Evolutionary conservation across 305 asterid genomes (phyloP), one percentile per base, ranked within the genome.

Genomic region (Euphrasia arctica): DNA sequence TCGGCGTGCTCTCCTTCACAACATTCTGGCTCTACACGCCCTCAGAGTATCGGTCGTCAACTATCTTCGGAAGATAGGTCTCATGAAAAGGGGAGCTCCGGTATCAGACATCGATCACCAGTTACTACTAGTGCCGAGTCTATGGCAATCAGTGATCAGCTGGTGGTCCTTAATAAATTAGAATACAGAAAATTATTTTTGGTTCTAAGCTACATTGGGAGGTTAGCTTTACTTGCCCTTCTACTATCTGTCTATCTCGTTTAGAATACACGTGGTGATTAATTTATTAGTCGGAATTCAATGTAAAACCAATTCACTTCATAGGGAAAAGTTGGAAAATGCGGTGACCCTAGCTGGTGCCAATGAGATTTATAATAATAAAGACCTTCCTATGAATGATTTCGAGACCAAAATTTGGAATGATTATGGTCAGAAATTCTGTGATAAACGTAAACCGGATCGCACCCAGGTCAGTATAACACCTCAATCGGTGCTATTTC

Each of bases 321-420:
- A 29, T 70, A 88, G 98, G 82, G 45, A 68, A 11, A 79, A 75
- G 66, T 31, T 91, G 70, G 98, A 86, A 70, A 66, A 50, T 28
- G 89, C 74, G 34, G 32, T 89, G 12, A 68, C 71, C 22, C 11
- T 62, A 56, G 81, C 73, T 48, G 90, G 60, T 39, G 84, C 84
- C 11, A 58, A 75, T 66, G 64, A 76, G 3, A 82, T 91, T 50
- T 45, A 64, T 32, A 29, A 36, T 0, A 70, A 57, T 71, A 77
- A 74, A 31, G 72, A 79, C 69, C 70, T 57, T 2, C 65, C 87
- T 0, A 88, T 88, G 95, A 18, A 10, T 6, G 60, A 13, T 18
- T 91, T 83, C 67, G 98, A 91, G 74, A 59, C 60, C 10, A 36
- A 22, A 9, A 82, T 91, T 8, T 91, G 98, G 98, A 48, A 71